These are phyloP conservation scores for Pythium vanterpoolii DNA, from an alignment of 352 stramenopile genomes.

Conservation along the genomic window DNA sequence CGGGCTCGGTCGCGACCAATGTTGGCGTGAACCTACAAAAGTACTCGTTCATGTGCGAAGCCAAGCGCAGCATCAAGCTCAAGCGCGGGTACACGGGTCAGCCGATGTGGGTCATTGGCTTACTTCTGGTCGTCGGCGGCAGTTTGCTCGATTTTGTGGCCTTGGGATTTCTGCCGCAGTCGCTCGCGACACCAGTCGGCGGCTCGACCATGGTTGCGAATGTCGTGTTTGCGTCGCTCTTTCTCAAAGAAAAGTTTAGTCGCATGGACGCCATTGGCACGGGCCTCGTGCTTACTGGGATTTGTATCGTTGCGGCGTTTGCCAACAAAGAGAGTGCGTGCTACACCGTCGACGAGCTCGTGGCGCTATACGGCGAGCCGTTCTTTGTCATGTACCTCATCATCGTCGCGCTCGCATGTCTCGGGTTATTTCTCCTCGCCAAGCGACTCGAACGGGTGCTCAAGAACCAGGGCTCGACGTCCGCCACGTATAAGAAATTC, in stretches of 20 bases:
- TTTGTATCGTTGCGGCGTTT: constrained; percentile 78
- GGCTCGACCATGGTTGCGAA: constrained; percentile 84
- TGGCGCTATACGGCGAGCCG: constrained; percentile 57
- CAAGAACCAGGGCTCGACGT: constrained; percentile 36
- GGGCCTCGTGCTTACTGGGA: constrained; percentile 58
- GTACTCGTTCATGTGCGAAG: constrained; percentile 85
- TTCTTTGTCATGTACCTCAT: constrained; percentile 68
- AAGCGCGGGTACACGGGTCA: constrained; percentile 79
- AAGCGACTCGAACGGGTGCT: constrained; percentile 47
- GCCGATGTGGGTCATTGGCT: constrained; percentile 75
- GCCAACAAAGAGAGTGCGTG: constrained; percentile 69
- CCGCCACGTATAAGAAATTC: constrained; percentile 52
- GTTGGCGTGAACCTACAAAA: constrained; percentile 88
- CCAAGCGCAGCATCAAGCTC: constrained; percentile 43
- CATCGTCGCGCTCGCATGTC: constrained; percentile 39
- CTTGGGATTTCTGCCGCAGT: constrained; percentile 78
- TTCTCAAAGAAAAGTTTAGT: constrained; percentile 74
- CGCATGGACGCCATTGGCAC: constrained; percentile 63
- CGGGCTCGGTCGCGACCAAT: constrained; percentile 74
- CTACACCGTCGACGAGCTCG: constrained; percentile 75
- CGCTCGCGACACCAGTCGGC: constrained; percentile 71
- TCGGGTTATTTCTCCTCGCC: constrained; percentile 32
- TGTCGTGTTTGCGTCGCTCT: constrained; percentile 74
- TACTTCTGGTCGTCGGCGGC: constrained; percentile 66
- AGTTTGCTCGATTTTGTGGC: constrained; percentile 74